phyloP scores from a whole-genome alignment of 2,329 filamentous ascomycete genomes.

The Aspergillus japonicus region DNA sequence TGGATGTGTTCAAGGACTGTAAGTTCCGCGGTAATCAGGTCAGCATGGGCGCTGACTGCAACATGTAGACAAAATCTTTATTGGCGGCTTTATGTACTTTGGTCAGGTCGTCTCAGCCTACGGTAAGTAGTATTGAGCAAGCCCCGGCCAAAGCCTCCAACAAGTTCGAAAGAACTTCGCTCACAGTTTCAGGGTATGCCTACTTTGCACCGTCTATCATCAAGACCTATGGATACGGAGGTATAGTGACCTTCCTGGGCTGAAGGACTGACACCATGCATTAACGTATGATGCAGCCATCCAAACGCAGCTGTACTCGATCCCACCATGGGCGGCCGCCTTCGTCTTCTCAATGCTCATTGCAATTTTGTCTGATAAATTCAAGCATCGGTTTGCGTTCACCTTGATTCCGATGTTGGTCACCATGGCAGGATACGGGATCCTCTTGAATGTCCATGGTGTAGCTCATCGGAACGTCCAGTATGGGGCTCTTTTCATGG shows the following conservation, averaged over 20 bases:
- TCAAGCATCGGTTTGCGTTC: conserved; percentile 73
- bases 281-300: conserved; percentile 38
- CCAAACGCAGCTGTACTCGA: conserved; percentile 52
- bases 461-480: conserved; percentile 57
- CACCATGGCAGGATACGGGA: conserved; percentile 70
- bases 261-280: neutral
- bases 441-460: conserved; percentile 70
- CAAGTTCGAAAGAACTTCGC: neutral
- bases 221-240: conserved; percentile 61
- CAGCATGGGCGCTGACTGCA: conserved; percentile 15
- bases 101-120: conserved; percentile 76
- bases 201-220: conserved; percentile 76
- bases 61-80: conserved; percentile 58
- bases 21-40: conserved; percentile 15
- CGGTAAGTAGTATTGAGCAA: conserved; percentile 35
- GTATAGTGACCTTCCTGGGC: conserved; percentile 27
- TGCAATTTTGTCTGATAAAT: conserved; percentile 69
- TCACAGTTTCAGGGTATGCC: conserved; percentile 56
- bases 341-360: conserved; percentile 77
- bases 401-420: conserved; percentile 67
- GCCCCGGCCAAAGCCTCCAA: neutral
- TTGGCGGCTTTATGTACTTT: conserved; percentile 79
- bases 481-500: conserved; percentile 79
- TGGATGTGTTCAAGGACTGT: conserved; percentile 67
- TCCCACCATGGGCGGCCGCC: conserved; percentile 65